These are phyloP conservation scores for Arbutus unedo DNA, from an alignment of 148 eudicot species.

Conservation along the genomic window DNA sequence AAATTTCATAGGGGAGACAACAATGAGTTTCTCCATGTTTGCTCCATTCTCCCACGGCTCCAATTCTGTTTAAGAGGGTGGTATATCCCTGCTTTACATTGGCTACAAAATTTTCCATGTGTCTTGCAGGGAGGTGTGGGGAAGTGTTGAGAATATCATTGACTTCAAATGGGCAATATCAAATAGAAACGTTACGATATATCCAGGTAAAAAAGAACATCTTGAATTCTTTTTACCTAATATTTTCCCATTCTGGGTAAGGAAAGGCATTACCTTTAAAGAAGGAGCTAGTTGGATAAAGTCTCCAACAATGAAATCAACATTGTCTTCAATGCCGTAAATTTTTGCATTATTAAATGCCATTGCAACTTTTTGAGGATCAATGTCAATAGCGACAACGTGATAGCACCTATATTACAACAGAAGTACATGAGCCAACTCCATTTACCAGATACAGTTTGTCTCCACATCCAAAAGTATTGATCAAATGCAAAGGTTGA, in stretches of 20 bases:
- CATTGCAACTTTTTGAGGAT: constrained; percentile 40
- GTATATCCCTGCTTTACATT: neutral
- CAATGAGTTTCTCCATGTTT: neutral
- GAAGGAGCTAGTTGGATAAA: constrained; percentile 47
- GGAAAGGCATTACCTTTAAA: constrained; percentile 36
- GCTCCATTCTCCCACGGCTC: neutral
- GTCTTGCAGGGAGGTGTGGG: neutral
- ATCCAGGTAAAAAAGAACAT: neutral
- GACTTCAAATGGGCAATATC: neutral
- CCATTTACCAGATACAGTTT: neutral
- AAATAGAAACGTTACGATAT: neutral
- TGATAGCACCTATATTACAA: constrained; percentile 34
- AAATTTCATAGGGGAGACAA: neutral
- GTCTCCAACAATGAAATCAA: constrained; percentile 53
- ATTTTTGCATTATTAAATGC: constrained; percentile 43
- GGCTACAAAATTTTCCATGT: neutral
- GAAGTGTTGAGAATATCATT: neutral
- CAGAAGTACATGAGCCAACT: constrained; percentile 8
- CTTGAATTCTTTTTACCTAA: neutral
- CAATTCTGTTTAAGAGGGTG: neutral
- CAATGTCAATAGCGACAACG: constrained; percentile 52
- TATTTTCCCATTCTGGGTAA: neutral
- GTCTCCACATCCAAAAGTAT: neutral
- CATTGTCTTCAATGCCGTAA: constrained; percentile 43
- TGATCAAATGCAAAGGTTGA: constrained; percentile 4